phyloP scores from a whole-genome alignment of 2,329 filamentous ascomycete genomes.

The Trichoderma aggressivum region DNA sequence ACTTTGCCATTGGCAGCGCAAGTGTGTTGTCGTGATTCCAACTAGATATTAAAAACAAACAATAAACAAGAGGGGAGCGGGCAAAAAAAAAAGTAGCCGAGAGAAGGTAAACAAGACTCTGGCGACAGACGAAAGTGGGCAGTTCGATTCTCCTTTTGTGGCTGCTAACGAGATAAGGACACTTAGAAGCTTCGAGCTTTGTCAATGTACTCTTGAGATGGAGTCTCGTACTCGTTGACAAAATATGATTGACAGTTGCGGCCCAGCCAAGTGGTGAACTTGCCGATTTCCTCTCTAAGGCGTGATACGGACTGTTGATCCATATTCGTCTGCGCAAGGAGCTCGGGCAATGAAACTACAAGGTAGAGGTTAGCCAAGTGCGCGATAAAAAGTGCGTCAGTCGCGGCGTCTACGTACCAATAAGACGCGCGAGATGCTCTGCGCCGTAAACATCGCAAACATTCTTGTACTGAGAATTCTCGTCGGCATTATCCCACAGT shows the following conservation, averaged over 20 bases:
- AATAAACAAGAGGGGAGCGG: background rate
- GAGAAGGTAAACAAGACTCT: background rate
- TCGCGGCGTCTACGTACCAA: slow-evolving; percentile 59
- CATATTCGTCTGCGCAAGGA: slow-evolving; percentile 98
- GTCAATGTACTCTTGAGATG: slow-evolving; percentile 68
- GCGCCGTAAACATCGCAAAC: slow-evolving; percentile 84
- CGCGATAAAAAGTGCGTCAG: background rate
- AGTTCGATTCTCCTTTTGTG: background rate
- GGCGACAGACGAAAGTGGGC: background rate
- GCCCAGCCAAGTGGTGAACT: slow-evolving; percentile 81
- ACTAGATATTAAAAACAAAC: background rate
- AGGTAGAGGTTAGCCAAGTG: background rate
- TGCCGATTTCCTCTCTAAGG: slow-evolving; percentile 82
- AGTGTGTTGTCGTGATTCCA: background rate
- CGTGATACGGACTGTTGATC: slow-evolving; percentile 85
- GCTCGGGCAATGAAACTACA: slow-evolving; percentile 84
- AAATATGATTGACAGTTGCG: slow-evolving; percentile 78
- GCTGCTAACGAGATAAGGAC: background rate
- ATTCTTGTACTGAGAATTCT: slow-evolving; percentile 65
- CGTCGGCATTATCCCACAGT: slow-evolving; percentile 60
- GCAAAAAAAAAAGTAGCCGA: background rate
- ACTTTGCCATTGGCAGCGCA: background rate
- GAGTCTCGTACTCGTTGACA: slow-evolving; percentile 69
- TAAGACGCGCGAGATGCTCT: slow-evolving; percentile 83
- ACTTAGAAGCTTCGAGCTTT: slow-evolving; percentile 52